Evolutionary conservation across 192 early-diverging fungal species (phyloP).

Genomic region (Podila epigama): DNA sequence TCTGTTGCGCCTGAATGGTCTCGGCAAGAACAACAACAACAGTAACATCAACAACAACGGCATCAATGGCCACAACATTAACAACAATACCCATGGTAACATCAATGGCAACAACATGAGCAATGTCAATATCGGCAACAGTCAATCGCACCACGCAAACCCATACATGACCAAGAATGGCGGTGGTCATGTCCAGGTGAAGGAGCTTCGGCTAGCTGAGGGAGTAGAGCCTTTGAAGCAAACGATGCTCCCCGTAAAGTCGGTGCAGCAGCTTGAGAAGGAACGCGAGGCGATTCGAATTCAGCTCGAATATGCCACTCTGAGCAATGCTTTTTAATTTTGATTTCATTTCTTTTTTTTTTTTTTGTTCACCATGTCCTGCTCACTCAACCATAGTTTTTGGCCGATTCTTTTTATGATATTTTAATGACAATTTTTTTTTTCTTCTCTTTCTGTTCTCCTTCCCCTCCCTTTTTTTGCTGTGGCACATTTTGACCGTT

Average conservation of each 20-base stretch:
- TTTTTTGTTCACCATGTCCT: not conserved
- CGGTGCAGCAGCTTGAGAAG: slow-evolving; percentile 48
- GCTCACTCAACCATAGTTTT: not conserved
- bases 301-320: slow-evolving; percentile 12
- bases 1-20: slow-evolving; percentile 7
- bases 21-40: slow-evolving; percentile 1
- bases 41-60: slow-evolving; percentile 1
- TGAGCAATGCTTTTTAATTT: slow-evolving; percentile 17
- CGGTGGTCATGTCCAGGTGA: slow-evolving; percentile 29
- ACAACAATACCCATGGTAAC: slow-evolving; percentile 10
- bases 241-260: slow-evolving; percentile 46
- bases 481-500: not conserved
- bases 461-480: too few relatives aligned
- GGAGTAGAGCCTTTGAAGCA: slow-evolving; percentile 48
- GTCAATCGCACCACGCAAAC: not conserved
- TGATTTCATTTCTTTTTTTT: not conserved
- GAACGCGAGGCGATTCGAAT: slow-evolving; percentile 41
- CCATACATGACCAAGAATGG: not conserved
- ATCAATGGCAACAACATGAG: slow-evolving; percentile 7
- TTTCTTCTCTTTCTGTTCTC: not conserved
- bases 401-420: not conserved
- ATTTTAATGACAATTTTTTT: not conserved
- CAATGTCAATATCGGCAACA: not conserved
- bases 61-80: slow-evolving; percentile 20
- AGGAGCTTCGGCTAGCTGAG: slow-evolving; percentile 44